Evolutionary conservation across 163 green algal genomes (phyloP), one percentile per base, ranked within the genome.

Genomic region (Chlorella variabilis): DNA sequence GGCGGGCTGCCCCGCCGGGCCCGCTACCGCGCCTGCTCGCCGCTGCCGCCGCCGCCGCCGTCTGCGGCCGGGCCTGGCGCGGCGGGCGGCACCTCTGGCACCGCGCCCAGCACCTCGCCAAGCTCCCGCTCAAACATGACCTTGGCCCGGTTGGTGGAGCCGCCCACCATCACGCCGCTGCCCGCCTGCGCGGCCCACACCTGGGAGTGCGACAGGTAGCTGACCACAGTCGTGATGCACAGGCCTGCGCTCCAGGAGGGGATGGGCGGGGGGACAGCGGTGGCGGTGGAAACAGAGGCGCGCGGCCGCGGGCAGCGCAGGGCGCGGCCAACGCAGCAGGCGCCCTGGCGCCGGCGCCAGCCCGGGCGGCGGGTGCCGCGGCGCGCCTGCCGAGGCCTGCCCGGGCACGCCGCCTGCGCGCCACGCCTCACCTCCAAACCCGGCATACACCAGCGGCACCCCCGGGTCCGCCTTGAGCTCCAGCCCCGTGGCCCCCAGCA

Each of bases 381-480:
- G n/a, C n/a, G n/a, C n/a, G n/a, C n/a, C n/a, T n/a, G n/a, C n/a
- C n/a, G n/a, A n/a, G n/a, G n/a, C n/a, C n/a, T n/a, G n/a, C n/a
- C n/a, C n/a, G n/a, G n/a, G n/a, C n/a, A n/a, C n/a, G n/a, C n/a
- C n/a, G n/a, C n/a, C n/a, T n/a, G n/a, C n/a, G n/a, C n/a, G n/a
- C n/a, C n/a, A n/a, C 38, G 0, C 6, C 38, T 27, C 39, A 87
- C 89, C 89, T 81, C 75, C 89, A 83, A 93, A 93, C 62, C 93
- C 96, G 56, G 97, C 95, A 85, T 99, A 99, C 25, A 99, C 96
- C 8, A 91, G 87, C 0, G 96, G 97, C 67, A 99, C 92, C 5
- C 97, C 97, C 0, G 97, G 97, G 85, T 99, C 97, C 5, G 78
- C 90, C 90, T 99, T 98, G 25, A 98, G 88, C 87, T 98, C 94